Evolutionary conservation across 371 early-diverging fungal species (phyloP).

Genomic region (Dentiscutata heterogama): DNA sequence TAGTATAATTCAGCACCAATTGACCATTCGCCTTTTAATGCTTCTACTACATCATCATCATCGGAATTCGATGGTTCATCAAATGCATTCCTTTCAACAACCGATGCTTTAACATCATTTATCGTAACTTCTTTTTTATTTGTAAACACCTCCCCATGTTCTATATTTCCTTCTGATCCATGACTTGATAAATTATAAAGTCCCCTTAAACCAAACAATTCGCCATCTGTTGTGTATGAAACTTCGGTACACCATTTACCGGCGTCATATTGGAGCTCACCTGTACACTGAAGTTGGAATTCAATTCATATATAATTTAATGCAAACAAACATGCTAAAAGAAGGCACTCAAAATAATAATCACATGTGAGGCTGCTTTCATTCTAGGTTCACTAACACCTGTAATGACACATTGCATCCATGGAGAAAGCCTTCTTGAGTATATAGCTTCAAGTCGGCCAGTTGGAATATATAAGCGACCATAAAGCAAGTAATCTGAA

Average conservation of each 20-base stretch:
- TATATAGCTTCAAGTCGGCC: conserved; percentile 83
- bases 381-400: conserved; percentile 72
- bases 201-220: conserved; percentile 80
- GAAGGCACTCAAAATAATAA: background rate
- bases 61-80: conserved; percentile 31
- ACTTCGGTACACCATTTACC: conserved; percentile 83
- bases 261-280: conserved; percentile 78
- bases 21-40: conserved; percentile 71
- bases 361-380: conserved; percentile 66
- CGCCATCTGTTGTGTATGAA: conserved; percentile 80
- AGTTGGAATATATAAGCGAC: conserved; percentile 81
- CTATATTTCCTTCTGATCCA: background rate
- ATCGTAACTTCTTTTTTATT: background rate
- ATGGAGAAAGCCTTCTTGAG: conserved; percentile 66
- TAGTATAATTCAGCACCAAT: conserved; percentile 87
- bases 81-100: background rate
- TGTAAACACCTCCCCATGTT: background rate
- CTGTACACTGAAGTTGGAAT: conserved; percentile 56
- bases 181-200: conserved; percentile 74
- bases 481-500: conserved; percentile 73
- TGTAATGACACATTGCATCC: conserved; percentile 73
- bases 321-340: background rate
- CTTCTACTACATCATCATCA: conserved; percentile 34
- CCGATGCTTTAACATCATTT: background rate
- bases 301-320: background rate